Conservation (phyloP, 2,329 filamentous ascomycete genomes). For the Diaporthe citri region DNA sequence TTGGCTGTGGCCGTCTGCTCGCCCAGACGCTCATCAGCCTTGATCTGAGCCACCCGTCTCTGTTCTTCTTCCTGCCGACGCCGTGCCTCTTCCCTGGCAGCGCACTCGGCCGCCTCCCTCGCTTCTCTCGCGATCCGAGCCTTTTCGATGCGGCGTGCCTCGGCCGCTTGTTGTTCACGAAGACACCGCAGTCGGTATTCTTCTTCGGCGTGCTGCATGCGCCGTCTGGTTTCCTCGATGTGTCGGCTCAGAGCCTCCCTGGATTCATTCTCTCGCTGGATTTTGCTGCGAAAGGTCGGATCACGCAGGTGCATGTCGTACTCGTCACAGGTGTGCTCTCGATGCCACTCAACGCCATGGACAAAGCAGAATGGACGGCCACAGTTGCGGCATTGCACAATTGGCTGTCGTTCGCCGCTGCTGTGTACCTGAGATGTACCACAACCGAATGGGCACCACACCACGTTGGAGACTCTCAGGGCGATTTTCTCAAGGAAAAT, state of each 20-base stretch:
- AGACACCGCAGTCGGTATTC: not conserved
- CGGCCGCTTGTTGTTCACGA: not conserved
- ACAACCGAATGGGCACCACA: conserved; percentile 8
- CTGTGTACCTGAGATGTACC: not conserved
- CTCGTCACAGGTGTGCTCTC: not conserved
- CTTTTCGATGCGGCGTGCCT: not conserved
- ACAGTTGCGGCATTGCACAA: not conserved
- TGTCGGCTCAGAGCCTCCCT: not conserved
- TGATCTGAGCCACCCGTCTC: not conserved
- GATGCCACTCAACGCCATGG: not conserved
- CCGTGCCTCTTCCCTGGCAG: conserved; percentile 3
- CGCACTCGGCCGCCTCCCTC: not conserved
- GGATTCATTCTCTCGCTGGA: not conserved
- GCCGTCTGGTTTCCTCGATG: not conserved
- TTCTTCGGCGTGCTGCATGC: conserved; percentile 7
- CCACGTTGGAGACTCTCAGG: not conserved
- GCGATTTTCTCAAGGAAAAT: not conserved
- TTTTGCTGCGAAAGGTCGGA: not conserved
- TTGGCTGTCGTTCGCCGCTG: not conserved
- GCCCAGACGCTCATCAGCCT: not conserved
- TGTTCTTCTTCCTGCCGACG: not conserved
- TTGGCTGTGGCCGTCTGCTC: not conserved
- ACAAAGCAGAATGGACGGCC: not conserved
- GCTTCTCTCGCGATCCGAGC: not conserved
- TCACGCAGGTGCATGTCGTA: not conserved